Evolutionary conservation across 2,329 filamentous ascomycete genomes (phyloP).

Genomic region (Rutstroemia sp.): DNA sequence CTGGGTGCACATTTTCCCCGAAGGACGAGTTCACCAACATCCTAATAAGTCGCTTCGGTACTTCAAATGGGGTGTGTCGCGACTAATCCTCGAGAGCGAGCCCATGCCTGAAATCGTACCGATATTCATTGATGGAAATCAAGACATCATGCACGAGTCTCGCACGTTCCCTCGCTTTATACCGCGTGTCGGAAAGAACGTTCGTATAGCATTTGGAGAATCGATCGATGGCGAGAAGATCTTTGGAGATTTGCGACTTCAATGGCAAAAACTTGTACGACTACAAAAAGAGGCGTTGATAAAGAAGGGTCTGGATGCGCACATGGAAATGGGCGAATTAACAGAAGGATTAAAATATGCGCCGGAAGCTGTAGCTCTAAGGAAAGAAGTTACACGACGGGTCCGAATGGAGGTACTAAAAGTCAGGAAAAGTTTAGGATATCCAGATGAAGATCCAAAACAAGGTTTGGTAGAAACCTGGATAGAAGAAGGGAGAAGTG

Average conservation of each 20-base stretch:
- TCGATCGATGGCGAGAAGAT: conserved; percentile 63
- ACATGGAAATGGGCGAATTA: conserved; percentile 48
- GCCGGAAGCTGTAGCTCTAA: conserved; percentile 66
- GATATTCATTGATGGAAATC: conserved; percentile 89
- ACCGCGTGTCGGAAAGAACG: conserved; percentile 63
- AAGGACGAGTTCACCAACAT: conserved; percentile 89
- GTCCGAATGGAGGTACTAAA: conserved; percentile 76
- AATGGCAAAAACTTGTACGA: conserved; percentile 64
- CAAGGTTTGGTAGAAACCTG: conserved; percentile 76
- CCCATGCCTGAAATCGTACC: conserved; percentile 84
- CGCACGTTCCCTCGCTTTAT: conserved; percentile 73
- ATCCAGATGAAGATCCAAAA: conserved; percentile 70
- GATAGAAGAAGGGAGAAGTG: conserved; percentile 36
- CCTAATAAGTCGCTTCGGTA: conserved; percentile 76
- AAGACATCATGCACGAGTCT: conserved; percentile 81
- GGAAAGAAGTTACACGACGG: conserved; percentile 72
- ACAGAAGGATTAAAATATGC: conserved; percentile 59
- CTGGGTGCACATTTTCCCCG: conserved; percentile 95
- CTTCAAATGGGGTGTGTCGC: conserved; percentile 95
- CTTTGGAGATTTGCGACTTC: conserved; percentile 69
- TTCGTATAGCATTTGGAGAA: conserved; percentile 74
- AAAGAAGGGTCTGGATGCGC: conserved; percentile 25
- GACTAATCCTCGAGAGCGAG: conserved; percentile 83
- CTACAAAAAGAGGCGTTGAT: conserved; percentile 38
- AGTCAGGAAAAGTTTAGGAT: conserved; percentile 61